phyloP scores from a whole-genome alignment of 768 basidiomycete species.

The Pisolithus microcarpus region DNA sequence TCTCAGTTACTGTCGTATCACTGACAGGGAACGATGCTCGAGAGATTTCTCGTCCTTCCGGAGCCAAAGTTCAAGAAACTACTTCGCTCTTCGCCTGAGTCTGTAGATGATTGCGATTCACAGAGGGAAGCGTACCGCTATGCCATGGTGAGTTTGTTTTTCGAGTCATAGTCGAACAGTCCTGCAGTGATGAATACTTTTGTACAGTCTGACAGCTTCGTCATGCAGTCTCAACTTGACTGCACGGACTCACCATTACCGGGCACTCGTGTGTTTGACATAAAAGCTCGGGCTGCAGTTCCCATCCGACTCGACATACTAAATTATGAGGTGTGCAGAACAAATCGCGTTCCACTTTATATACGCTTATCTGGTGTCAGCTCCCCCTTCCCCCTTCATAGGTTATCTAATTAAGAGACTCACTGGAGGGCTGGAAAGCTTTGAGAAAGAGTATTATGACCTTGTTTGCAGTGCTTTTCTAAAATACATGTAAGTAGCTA shows the following conservation, averaged over 20 bases:
- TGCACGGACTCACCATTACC: slow-evolving; percentile 75
- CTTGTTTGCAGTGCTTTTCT: slow-evolving; percentile 90
- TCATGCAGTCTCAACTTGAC: slow-evolving; percentile 96
- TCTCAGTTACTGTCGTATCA: background rate
- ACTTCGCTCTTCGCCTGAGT: slow-evolving; percentile 31
- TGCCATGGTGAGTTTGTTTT: slow-evolving; percentile 50
- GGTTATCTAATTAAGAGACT: slow-evolving; percentile 66
- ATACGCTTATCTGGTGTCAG: background rate
- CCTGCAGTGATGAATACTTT: background rate
- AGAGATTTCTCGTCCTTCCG: slow-evolving; percentile 75
- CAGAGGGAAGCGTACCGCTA: slow-evolving; percentile 78
- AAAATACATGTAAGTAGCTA: slow-evolving; percentile 66
- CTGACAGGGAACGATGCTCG: slow-evolving; percentile 74
- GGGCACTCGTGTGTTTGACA: slow-evolving; percentile 88
- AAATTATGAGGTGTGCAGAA: slow-evolving; percentile 58
- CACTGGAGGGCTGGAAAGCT: slow-evolving; percentile 65
- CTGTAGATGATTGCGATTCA: slow-evolving; percentile 27
- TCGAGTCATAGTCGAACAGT: background rate
- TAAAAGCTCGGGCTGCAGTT: slow-evolving; percentile 88
- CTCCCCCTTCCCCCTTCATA: slow-evolving; percentile 27
- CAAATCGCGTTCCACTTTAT: background rate
- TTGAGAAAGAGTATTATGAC: slow-evolving; percentile 93
- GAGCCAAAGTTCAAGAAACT: slow-evolving; percentile 55
- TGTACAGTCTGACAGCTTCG: slow-evolving; percentile 40
- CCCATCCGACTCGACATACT: slow-evolving; percentile 79